Percentiles rank a stretch among this genome's conserved stretches.
phyloP scores from a whole-genome alignment of 805 yeast species.

The Zygosaccharomyces lentus region DNA sequence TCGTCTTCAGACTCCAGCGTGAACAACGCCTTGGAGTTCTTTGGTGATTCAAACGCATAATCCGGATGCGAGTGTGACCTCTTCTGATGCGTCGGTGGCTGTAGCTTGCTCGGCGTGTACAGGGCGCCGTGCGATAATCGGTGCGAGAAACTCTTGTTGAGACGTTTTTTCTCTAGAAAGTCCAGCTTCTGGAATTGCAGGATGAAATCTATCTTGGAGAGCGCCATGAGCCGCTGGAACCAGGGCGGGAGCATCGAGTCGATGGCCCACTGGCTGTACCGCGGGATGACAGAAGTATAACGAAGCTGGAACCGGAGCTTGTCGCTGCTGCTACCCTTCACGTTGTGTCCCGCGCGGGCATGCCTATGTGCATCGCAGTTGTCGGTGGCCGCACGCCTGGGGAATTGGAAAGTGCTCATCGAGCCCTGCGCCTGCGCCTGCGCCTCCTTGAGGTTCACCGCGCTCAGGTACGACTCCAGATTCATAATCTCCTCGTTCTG shows the following conservation, averaged over 20 bases:
- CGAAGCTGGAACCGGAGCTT: conserved; percentile 29
- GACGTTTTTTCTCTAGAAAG: conserved; percentile 60
- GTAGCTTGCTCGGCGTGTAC: conserved; percentile 75
- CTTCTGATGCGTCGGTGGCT: conserved; percentile 55
- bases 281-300: conserved; percentile 16
- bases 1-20: conserved; percentile 21
- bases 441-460: conserved; percentile 31
- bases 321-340: background rate
- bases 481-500: conserved; percentile 32
- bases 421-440: conserved; percentile 11
- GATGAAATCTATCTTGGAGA: conserved; percentile 30
- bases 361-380: background rate
- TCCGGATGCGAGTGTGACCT: conserved; percentile 26
- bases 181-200: conserved; percentile 65
- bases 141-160: conserved; percentile 39
- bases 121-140: conserved; percentile 33
- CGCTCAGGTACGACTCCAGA: conserved; percentile 31
- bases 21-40: conserved; percentile 6
- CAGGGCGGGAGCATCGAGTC: conserved; percentile 47
- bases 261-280: conserved; percentile 16
- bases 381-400: conserved; percentile 1
- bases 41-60: conserved; percentile 2
- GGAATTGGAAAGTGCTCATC: conserved; percentile 13
- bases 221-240: conserved; percentile 39
- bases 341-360: background rate